Evolutionary conservation across 768 basidiomycete genomes (phyloP), one percentile per base, ranked within the genome.

Genomic region (Boletus bicolor): DNA sequence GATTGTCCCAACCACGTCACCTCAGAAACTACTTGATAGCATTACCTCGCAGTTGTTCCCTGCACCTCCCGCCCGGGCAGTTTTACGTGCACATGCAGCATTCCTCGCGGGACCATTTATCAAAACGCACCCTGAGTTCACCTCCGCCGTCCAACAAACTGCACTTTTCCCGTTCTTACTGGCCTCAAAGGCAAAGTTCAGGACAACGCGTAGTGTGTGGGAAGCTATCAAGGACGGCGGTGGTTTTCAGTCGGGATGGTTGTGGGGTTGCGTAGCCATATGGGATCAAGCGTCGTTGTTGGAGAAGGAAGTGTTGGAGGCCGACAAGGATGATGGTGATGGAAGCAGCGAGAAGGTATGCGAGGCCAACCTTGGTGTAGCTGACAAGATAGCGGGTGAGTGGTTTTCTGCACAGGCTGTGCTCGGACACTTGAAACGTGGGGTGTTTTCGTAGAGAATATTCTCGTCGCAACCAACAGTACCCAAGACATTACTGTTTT

Each of bases 161-260:
- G 66, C 86, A 1, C 70, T 95, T 51, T 89, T 92, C 65, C 88
- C 92, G 0, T 82, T 83, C 64, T 72, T 95, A 43, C 68, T 95
- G 15, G 86, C 82, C 61, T 86, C 89, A 7, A 91, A 88, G 64
- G 72, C 86, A 3, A 79, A 85, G 49, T 80, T 86, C 57, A 85
- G 83, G 65, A 87, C 82, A 0, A 78, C 83, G 0, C 77, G 81
- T 21, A 67, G 78, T n/a, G 82, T 85, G 0, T 95, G 93, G 93
- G 84, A 85, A 52, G 70, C 80, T n/a, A 66, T 93, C 54, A 68
- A 64, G n/a, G 77, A 76, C 12, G 47, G 67, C 48, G 59, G 58
- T n/a, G 60, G 69, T 53, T 61, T 56, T 51, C 68, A 64, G 44
- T 66, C 43, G 6, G 72, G 70, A 57, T 76, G 86, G 73, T 66